A percentile compares a stretch with the other conserved stretches of the same genome.
Evolutionary conservation across 805 yeast genomes (phyloP).

Genomic region (Peterozyma toletana): DNA sequence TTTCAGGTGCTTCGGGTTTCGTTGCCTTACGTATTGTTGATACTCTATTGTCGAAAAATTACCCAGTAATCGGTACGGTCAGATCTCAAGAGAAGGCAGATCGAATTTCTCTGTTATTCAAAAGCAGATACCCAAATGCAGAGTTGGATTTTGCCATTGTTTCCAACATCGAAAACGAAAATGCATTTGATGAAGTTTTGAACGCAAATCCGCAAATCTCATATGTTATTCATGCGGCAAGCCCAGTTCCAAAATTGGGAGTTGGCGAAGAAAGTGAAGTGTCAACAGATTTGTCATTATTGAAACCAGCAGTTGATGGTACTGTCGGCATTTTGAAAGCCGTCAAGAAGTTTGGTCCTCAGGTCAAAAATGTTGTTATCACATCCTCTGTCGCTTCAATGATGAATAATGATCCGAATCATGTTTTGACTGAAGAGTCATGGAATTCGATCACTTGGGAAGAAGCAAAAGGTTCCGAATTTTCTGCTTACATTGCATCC

Average conservation of each 20-base stretch:
- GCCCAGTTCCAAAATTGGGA: too few species aligned
- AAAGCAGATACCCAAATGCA: too few species aligned
- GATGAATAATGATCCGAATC: background rate
- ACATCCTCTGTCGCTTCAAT: slow-evolving; percentile 49
- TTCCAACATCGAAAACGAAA: too few species aligned
- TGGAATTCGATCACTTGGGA: slow-evolving; percentile 25
- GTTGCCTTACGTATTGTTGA: slow-evolving; percentile 31
- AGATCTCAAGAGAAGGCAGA: too few species aligned
- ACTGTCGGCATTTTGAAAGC: slow-evolving; percentile 35
- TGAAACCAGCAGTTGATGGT: slow-evolving; percentile 41
- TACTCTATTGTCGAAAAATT: slow-evolving; percentile 23
- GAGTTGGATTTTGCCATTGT: too few species aligned
- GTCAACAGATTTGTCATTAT: slow-evolving; percentile 43
- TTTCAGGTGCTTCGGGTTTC: too few species aligned
- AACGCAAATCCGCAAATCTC: too few species aligned
- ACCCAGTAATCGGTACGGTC: slow-evolving; percentile 46
- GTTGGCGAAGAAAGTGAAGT: too few species aligned
- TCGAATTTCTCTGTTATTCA: too few species aligned
- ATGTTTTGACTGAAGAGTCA: slow-evolving; percentile 17
- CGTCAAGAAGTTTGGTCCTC: slow-evolving; percentile 27
- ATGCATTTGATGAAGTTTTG: too few species aligned
- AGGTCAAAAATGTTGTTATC: slow-evolving; percentile 34
- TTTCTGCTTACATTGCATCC: slow-evolving; percentile 30
- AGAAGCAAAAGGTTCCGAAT: slow-evolving; percentile 8
- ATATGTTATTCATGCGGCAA: too few species aligned